These are phyloP conservation scores for Phytophthora sojae DNA, from an alignment of 352 stramenopile genomes.

Conservation along the genomic window DNA sequence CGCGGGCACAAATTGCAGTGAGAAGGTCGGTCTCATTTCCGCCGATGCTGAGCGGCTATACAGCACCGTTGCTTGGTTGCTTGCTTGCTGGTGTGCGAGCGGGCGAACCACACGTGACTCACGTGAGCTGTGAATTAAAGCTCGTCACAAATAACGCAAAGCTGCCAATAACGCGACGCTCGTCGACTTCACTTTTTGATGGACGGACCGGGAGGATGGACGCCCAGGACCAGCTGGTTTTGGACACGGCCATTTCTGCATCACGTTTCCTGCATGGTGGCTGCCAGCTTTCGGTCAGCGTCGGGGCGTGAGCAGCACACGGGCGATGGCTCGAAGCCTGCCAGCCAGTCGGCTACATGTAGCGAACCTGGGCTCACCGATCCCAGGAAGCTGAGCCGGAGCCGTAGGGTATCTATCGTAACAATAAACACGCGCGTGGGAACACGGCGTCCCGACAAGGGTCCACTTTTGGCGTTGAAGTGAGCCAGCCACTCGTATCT, in stretches of 20 bases:
- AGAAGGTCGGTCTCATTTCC: conserved; percentile 1
- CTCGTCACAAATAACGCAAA: no score
- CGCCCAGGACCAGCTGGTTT: conserved; percentile 13
- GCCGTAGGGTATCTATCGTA: not conserved
- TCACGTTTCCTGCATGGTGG: conserved; percentile 20
- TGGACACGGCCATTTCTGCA: conserved; percentile 32
- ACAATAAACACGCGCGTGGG: not conserved
- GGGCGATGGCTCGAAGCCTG: not conserved
- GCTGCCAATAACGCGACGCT: not conserved
- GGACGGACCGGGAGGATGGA: conserved; percentile 29
- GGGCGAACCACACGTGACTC: no score
- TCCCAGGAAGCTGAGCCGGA: not conserved
- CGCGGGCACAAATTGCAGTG: conserved; percentile 21
- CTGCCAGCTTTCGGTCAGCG: conserved; percentile 2
- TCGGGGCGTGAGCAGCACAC: not conserved
- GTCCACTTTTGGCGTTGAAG: conserved; percentile 18
- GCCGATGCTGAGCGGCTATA: not conserved
- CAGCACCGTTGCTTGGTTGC: not conserved
- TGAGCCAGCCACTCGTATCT: not conserved
- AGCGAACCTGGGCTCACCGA: not conserved
- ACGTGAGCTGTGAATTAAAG: not conserved
- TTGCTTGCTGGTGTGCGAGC: not conserved
- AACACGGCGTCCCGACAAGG: conserved; percentile 12
- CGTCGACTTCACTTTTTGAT: not conserved
- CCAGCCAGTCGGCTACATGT: not conserved